Evolutionary conservation across 192 early-diverging fungal genomes (phyloP).

Genomic region (Gonapodya prolifera): DNA sequence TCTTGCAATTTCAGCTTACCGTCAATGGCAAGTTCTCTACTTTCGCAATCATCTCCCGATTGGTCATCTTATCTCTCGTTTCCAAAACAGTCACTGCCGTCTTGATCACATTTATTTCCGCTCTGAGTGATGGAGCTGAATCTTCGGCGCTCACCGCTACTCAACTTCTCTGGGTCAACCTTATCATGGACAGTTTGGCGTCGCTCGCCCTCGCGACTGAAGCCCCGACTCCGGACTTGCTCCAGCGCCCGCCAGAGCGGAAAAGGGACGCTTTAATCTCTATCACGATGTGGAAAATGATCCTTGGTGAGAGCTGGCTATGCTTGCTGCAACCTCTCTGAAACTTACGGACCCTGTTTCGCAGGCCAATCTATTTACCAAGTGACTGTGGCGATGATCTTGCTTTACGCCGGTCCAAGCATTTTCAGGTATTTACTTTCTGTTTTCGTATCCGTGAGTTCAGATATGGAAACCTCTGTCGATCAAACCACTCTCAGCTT

Average conservation of each 20-base stretch:
- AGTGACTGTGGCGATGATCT: conserved; percentile 32
- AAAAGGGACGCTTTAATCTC: conserved; percentile 69
- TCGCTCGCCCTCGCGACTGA: conserved; percentile 61
- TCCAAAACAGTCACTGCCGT: conserved; percentile 59
- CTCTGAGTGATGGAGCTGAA: conserved; percentile 45
- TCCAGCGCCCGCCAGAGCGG: conserved; percentile 63
- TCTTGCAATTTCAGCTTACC: conserved; percentile 97
- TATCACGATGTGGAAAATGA: conserved; percentile 84
- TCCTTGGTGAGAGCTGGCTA: conserved; percentile 39
- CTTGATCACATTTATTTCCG: conserved; percentile 62
- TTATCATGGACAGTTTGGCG: conserved; percentile 99
- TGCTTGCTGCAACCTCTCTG: not conserved
- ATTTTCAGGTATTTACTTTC: not conserved
- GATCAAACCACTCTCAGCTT: too few species aligned
- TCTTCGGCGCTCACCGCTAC: conserved; percentile 86
- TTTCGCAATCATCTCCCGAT: too few species aligned
- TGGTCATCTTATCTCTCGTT: too few species aligned
- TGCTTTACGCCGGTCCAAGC: not conserved
- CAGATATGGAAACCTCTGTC: too few species aligned
- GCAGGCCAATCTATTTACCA: conserved; percentile 76
- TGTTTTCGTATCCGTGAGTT: too few species aligned
- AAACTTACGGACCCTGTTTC: not conserved
- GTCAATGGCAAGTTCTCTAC: conserved; percentile 79
- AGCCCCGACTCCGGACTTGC: conserved; percentile 68
- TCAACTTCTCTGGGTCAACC: conserved; percentile 96